Evolutionary conservation across 495 filamentous ascomycete species (phyloP).

Genomic region (Aspergillus incahuasiensis): DNA sequence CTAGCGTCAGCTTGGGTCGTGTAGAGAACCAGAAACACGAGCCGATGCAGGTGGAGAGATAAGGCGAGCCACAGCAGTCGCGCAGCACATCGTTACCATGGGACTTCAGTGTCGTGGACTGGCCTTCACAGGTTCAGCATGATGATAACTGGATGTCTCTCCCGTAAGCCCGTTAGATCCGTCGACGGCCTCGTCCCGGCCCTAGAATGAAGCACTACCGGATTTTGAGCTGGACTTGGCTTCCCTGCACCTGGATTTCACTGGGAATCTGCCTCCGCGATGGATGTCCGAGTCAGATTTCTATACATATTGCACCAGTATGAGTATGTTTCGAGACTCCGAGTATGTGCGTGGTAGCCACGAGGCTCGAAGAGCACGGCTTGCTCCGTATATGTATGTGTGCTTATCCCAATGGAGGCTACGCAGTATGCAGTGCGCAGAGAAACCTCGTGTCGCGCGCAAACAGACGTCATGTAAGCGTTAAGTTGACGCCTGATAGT

Average conservation of each 20-base stretch:
- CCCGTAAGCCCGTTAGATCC: slow-evolving; percentile 35
- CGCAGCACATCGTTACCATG: neutral
- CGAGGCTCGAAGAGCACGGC: neutral
- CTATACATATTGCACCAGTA: too few relatives aligned
- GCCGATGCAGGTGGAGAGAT: neutral
- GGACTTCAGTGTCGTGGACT: neutral
- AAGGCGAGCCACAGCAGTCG: neutral
- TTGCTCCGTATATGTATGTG: neutral
- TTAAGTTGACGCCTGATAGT: neutral
- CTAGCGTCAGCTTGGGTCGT: neutral
- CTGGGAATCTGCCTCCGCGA: slow-evolving; percentile 28
- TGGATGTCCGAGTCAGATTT: neutral
- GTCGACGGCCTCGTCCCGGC: slow-evolving; percentile 33
- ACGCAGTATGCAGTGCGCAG: neutral
- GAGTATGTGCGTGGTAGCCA: neutral
- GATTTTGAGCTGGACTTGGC: slow-evolving; percentile 23
- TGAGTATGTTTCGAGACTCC: too few relatives aligned
- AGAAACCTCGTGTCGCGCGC: too few relatives aligned
- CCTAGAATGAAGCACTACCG: slow-evolving; percentile 15
- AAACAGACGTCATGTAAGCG: neutral
- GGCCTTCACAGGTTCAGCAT: slow-evolving; percentile 1
- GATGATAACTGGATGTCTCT: slow-evolving; percentile 33
- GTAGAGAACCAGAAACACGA: neutral
- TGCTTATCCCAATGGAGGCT: neutral
- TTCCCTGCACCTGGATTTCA: slow-evolving; percentile 30